phyloP scores from a whole-genome alignment of 352 stramenopile species.

The Pilasporangium apinafurcum region DNA sequence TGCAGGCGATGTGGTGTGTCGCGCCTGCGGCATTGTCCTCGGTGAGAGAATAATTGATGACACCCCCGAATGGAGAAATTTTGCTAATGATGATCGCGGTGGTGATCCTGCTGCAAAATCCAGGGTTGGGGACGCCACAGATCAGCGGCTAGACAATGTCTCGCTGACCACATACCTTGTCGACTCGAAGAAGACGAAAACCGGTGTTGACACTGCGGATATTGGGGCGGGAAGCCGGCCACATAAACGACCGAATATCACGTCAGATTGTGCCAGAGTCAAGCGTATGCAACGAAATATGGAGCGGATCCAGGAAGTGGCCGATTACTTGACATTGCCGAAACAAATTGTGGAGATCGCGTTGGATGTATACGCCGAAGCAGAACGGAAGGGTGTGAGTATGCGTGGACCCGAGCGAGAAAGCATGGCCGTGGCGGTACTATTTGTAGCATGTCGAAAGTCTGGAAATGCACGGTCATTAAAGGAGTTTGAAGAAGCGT shows the following conservation, averaged over 20 bases:
- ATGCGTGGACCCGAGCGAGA: slow-evolving; percentile 63
- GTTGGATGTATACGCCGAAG: slow-evolving; percentile 64
- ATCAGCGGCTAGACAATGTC: slow-evolving; percentile 49
- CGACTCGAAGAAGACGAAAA: slow-evolving; percentile 32
- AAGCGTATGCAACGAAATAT: slow-evolving; percentile 68
- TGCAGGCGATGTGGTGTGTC: slow-evolving; percentile 77
- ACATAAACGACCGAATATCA: slow-evolving; percentile 58
- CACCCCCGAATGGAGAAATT: slow-evolving; percentile 81
- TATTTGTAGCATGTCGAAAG: slow-evolving; percentile 76
- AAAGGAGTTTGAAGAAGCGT: slow-evolving; percentile 76
- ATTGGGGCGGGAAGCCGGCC: slow-evolving; percentile 16
- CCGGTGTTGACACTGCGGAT: slow-evolving; percentile 1
- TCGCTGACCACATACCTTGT: slow-evolving; percentile 71
- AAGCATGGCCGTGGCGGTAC: slow-evolving; percentile 50
- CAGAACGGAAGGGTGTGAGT: slow-evolving; percentile 53
- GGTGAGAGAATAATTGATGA: slow-evolving; percentile 87
- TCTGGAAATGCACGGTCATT: slow-evolving; percentile 54
- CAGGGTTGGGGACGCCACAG: slow-evolving; percentile 64
- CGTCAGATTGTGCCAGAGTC: slow-evolving; percentile 45
- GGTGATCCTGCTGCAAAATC: slow-evolving; percentile 74
- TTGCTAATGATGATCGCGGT: slow-evolving; percentile 84
- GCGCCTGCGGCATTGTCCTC: slow-evolving; percentile 77
- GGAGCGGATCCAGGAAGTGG: slow-evolving; percentile 58
- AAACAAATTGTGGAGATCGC: slow-evolving; percentile 70
- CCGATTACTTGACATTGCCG: slow-evolving; percentile 51